Base-by-base conservation (phyloP, 257 asterid genomes). In the Capsicum rhomboideum region DNA sequence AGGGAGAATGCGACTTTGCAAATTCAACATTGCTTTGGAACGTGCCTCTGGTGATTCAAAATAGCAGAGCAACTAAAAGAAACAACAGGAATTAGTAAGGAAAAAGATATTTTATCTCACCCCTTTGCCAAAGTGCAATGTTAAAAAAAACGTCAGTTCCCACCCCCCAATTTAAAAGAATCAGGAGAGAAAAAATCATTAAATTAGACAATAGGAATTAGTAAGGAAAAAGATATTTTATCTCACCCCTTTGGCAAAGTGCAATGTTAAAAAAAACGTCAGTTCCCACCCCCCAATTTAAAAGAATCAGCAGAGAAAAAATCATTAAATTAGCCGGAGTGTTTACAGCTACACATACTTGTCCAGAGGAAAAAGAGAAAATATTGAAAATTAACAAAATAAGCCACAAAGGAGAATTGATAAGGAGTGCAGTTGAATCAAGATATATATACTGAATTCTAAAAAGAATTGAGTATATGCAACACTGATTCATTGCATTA, bases 1-100 rank as follows among this genome's bases (percentile, higher is more conserved):
- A 50, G 96, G 93, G 26, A 92, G 87, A 49, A 92, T 88, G 80
- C 90, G 79, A 79, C 83, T 84, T 2, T 37, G 88, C 85, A 92
- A 84, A 54, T 90, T 91, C 56, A 82, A 21, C 96, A 92, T 92
- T 14, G 92, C 89, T 29, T 84, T 82, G 69, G 89, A 77, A 80
- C 63, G 95, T 63, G 84, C 93, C 86, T 86, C 88, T 61, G 75
- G 52, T 4, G 93, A 85, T 58, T 85, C 90, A 83, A 89, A 90
- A 26, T 74, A 82, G 53, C 87, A 81, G 63, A 90, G 89, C 75
- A 88, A 83, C 95, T 92, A 89, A 80, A 6, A 77, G 59, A 85
- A 46, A 28, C 26, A 14, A 64, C 63, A 29, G 8, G 28, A 10
- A 67, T 79, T 52, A 86, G 82, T 82, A 58, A 40, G 69, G 50